Evolutionary conservation across 2,329 filamentous ascomycete genomes (phyloP).

Genomic region (Cercospora canescens): DNA sequence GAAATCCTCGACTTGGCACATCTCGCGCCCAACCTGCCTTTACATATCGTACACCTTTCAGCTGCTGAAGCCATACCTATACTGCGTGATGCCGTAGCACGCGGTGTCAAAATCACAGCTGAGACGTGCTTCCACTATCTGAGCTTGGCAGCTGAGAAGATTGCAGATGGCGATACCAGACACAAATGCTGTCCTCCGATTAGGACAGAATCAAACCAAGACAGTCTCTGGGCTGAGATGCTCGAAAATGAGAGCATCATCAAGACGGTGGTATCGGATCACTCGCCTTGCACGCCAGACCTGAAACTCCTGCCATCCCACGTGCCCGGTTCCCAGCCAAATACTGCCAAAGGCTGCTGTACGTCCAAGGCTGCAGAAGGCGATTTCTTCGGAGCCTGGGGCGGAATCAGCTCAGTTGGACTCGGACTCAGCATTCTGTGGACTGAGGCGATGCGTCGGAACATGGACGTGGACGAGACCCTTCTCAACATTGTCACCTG

Average conservation of each 20-base stretch:
- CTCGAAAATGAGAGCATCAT: slow-evolving; percentile 73
- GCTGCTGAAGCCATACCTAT: slow-evolving; percentile 86
- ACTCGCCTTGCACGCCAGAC: slow-evolving; percentile 93
- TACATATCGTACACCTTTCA: slow-evolving; percentile 93
- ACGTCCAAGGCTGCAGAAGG: slow-evolving; percentile 68
- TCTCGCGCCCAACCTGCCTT: slow-evolving; percentile 74
- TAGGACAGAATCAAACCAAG: slow-evolving; percentile 76
- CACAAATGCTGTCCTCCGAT: slow-evolving; percentile 97
- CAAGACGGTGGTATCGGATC: slow-evolving; percentile 88
- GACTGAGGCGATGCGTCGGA: slow-evolving; percentile 69
- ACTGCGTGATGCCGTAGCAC: slow-evolving; percentile 68
- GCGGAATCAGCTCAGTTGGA: slow-evolving; percentile 91
- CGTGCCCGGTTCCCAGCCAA: slow-evolving; percentile 51
- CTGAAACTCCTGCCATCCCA: slow-evolving; percentile 81
- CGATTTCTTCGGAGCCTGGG: slow-evolving; percentile 96
- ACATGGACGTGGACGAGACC: slow-evolving; percentile 51
- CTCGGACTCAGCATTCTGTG: slow-evolving; percentile 88
- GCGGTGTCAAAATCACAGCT: slow-evolving; percentile 82
- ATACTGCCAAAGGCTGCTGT: slow-evolving; percentile 36
- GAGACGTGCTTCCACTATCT: slow-evolving; percentile 97
- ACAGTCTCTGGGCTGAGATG: slow-evolving; percentile 84
- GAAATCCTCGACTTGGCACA: slow-evolving; percentile 81
- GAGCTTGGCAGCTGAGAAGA: slow-evolving; percentile 76
- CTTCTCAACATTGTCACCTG: slow-evolving; percentile 80
- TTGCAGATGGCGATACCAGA: slow-evolving; percentile 80